Conservation (phyloP, 805 yeast genomes). For the Ogataea thermomethanolica region DNA sequence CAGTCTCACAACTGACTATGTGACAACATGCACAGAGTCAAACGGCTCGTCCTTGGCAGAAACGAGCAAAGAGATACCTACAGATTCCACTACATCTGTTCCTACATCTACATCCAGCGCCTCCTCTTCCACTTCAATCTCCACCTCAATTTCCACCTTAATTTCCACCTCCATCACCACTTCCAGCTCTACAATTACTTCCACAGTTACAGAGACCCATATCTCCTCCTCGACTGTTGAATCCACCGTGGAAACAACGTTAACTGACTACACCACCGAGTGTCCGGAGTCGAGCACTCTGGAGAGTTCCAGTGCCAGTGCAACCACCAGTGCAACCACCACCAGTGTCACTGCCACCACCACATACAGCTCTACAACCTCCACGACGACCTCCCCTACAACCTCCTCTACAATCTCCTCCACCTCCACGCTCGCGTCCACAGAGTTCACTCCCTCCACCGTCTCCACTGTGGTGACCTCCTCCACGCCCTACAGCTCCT, state of each 20-base stretch:
- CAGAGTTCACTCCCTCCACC: neutral
- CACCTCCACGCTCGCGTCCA: neutral
- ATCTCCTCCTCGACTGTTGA: too few relatives aligned
- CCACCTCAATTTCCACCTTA: too few relatives aligned
- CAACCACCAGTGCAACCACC: too few relatives aligned
- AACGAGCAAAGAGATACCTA: neutral
- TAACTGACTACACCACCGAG: too few relatives aligned
- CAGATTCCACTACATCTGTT: neutral
- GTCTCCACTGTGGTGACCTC: conserved; percentile 2
- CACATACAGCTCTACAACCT: too few relatives aligned
- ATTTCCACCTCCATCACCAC: neutral
- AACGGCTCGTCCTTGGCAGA: neutral
- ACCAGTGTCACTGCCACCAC: too few relatives aligned
- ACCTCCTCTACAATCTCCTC: too few relatives aligned
- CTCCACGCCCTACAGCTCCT: neutral
- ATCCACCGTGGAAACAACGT: too few relatives aligned
- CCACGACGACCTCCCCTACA: too few relatives aligned
- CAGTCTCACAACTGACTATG: neutral
- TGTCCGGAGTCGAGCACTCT: too few relatives aligned
- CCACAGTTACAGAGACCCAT: neutral
- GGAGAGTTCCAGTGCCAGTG: too few relatives aligned
- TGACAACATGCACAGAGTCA: conserved; percentile 5
- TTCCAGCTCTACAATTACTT: neutral
- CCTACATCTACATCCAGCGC: neutral
- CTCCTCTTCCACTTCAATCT: neutral